Percentiles rank a stretch among this genome's conserved stretches.
phyloP scores from a whole-genome alignment of 768 basidiomycete species.

The Mrakia blollopis region DNA sequence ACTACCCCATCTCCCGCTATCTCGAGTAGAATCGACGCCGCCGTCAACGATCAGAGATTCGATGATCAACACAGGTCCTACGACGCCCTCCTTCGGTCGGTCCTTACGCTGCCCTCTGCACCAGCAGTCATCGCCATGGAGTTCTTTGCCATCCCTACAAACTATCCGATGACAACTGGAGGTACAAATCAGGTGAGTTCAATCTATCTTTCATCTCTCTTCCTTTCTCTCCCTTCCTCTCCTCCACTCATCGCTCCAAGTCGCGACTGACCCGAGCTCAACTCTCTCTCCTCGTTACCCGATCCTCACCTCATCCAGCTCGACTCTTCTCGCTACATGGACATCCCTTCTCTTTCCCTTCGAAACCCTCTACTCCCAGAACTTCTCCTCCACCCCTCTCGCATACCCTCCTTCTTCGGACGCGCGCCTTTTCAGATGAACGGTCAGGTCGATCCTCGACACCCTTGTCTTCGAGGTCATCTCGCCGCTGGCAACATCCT shows the following conservation, averaged over 20 bases:
- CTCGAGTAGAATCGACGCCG: background rate
- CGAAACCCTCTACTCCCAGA: background rate
- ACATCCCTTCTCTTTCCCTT: background rate
- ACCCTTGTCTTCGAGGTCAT: background rate
- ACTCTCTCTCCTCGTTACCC: too few species aligned
- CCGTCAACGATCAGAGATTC: background rate
- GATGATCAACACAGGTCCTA: background rate
- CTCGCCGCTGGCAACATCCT: background rate
- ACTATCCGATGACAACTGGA: too few species aligned
- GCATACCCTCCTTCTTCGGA: background rate
- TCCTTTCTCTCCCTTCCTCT: too few species aligned
- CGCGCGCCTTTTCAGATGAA: background rate
- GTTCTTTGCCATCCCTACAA: background rate
- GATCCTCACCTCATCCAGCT: background rate
- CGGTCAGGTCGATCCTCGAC: background rate
- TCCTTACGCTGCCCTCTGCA: background rate
- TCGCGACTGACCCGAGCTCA: too few species aligned
- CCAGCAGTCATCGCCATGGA: background rate
- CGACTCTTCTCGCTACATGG: background rate
- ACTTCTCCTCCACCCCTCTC: background rate
- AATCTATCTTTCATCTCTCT: too few species aligned
- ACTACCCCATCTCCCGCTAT: too few species aligned
- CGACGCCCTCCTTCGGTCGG: background rate
- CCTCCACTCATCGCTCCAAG: too few species aligned
- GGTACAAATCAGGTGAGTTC: too few species aligned